Base-by-base conservation (phyloP, 2,329 filamentous ascomycete genomes). In the Aspergillus eucalypticola region DNA sequence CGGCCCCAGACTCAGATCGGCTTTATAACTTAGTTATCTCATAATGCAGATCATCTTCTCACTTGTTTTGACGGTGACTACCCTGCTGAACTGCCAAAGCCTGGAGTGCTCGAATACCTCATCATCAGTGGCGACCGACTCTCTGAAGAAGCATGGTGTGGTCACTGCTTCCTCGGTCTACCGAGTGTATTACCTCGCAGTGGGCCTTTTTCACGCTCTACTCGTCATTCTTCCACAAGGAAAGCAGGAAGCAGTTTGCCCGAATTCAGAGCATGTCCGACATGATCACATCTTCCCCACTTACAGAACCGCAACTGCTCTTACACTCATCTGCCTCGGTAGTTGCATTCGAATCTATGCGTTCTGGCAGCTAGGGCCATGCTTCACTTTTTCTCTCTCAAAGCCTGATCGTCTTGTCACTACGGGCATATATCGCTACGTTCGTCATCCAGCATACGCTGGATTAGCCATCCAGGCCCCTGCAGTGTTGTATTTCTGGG, bases 391-490 rank as follows among this genome's bases (percentile, higher is more conserved):
- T 8, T 23, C 8, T 32, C 35, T 59, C 15, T 50, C 58, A 5
- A 39, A 42, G 15, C 58, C 58, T 2, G 3, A 23, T 3, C 51
- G 44, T 2, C 29, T 59, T 2, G 39, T 55, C 13, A 59, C 51
- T 5, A 51, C 58, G 3, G 58, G 58, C 0, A 15, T 59, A 3
- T 38, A 55, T 17, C 10, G 52, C 6, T 38, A 51, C 35, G 21
- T 59, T 3, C 58, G 58, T 1, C 51, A 59, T n/a, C 58, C 58
- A 11, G 54, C 58, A 3, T 59, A 59, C 21, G 50, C 52, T 10
- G 58, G 27, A 5, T 1, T 50, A 13, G 8, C 55, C 8, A 17
- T 41, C 8, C 49, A 38, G 5, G 19, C n/a, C 6, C 11, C 35
- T 8, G 29, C 51, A 1, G 25, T 44, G n/a, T 8, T 59, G 8